Evolutionary conservation across 805 yeast species (phyloP), one percentile per base, ranked within the genome.

Genomic region (Scheffersomyces stipitis): DNA sequence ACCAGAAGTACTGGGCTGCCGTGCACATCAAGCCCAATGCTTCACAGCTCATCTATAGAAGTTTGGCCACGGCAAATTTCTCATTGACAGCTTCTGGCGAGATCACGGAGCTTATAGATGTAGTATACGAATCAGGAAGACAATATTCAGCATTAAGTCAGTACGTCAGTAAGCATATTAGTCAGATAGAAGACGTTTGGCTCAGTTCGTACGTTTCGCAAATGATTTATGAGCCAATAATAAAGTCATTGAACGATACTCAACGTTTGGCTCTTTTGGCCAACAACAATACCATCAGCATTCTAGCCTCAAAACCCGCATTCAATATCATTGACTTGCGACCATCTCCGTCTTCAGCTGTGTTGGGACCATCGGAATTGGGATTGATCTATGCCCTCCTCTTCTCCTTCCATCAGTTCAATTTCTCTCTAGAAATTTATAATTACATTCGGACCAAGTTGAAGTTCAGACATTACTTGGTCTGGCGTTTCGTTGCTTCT

Each of bases 381-480:
- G 68, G 66, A 3, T 42, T 62, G 24, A 51, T 62, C 14, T 62
- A 62, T 37, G 62, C 66, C 8, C 54, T 48, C 33, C 36, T 62
- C 17, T 60, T 62, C 37, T 51, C 66, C 15, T 56, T 62, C 43
- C 64, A 62, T 39, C 67, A 62, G 42, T 62, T 58, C 49, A 60
- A 60, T 33, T 62, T 62, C 39, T 51, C 62, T 3, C 38, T 49
- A 3, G 62, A 58, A 29, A 46, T 62, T 22, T 56, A 53, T 37
- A 37, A 40, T 15, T 41, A 38, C 22, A 48, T 62, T 39, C 41
- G 50, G 15, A 33, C 48, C 4, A 34, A 35, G 22, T 48, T 62
- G 23, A 51, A 48, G 26, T 54, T 51, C 41, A 50, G 42, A 27
- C 55, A 55, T 28, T 62, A 48, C 40, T 17, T 62, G n/a, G 39